Evolutionary conservation across 345 rosid genomes (phyloP), one percentile per base, ranked within the genome.

Genomic region (Clarkia xantiana): DNA sequence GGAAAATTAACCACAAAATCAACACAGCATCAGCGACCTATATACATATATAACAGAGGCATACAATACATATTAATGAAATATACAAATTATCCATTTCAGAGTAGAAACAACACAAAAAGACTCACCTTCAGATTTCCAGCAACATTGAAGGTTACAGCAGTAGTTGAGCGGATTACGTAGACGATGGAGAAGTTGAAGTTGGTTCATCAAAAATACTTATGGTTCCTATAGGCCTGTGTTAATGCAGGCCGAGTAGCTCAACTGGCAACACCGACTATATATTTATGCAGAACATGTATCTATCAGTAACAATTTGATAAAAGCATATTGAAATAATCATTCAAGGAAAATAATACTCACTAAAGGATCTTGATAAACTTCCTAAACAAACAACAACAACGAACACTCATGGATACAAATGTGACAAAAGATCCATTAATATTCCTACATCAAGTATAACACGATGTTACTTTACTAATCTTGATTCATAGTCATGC

Each of bases 211-310:
- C n/a, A n/a, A n/a, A n/a, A n/a, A n/a, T n/a, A n/a, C n/a, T n/a
- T n/a, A n/a, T n/a, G n/a, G n/a, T n/a, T n/a, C n/a, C n/a, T n/a
- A n/a, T n/a, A n/a, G n/a, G n/a, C n/a, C 56, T 89, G 97, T 44
- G 97, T 85, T 65, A 89, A 66, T 56, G 97, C 97, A 66, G 97
- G 95, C 75, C 97, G 78, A 36, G 97, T 89, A 44, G 97, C 93
- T 71, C 97, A 95, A 69, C 95, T 84, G 51, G 95, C 97, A 70
- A 89, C 97, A 66, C 97, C 93, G 51, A 95, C 95, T 89, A 65
- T 63, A 58, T 18, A n/a, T n/a, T 45, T 49, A 50, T 12, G 23
- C 20, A n/a, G 0, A 10, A 36, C 9, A 52, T 13, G 17, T 16
- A 10, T 47, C 40, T n/a, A 12, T 57, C 55, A 57, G 20, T 42